Conservation (phyloP, 768 basidiomycete species). For the Gelatoporia subvermispora region DNA sequence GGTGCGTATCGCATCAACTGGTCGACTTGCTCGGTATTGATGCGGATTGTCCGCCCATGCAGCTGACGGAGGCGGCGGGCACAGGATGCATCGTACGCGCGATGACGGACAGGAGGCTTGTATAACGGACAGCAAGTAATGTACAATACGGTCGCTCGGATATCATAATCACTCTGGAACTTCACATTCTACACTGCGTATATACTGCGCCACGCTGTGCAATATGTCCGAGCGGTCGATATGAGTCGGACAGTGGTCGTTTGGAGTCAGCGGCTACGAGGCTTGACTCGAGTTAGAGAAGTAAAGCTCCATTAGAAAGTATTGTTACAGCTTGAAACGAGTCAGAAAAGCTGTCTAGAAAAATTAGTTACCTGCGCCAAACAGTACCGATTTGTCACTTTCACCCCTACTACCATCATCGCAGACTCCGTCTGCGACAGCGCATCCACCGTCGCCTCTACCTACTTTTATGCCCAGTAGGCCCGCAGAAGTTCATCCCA, state of each 20-base stretch:
- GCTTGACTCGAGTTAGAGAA: too few species aligned
- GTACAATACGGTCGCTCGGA: not conserved
- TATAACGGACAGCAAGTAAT: slow-evolving; percentile 31
- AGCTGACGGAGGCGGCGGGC: slow-evolving; percentile 93
- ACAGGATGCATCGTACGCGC: slow-evolving; percentile 92
- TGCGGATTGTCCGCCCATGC: slow-evolving; percentile 1
- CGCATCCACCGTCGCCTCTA: slow-evolving; percentile 3
- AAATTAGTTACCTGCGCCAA: slow-evolving; percentile 2
- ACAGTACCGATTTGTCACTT: slow-evolving; percentile 12
- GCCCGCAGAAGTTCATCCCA: slow-evolving; percentile 39
- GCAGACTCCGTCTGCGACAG: slow-evolving; percentile 27
- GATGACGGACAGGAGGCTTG: slow-evolving; percentile 62
- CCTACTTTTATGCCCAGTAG: slow-evolving; percentile 66
- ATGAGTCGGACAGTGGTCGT: too few species aligned
- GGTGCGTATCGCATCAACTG: slow-evolving; percentile 39
- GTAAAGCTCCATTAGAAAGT: too few species aligned
- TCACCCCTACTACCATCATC: slow-evolving; percentile 23
- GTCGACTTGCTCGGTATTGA: not conserved
- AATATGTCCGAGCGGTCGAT: too few species aligned
- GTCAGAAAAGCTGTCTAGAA: too few species aligned
- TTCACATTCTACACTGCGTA: not conserved
- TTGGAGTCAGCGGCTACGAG: too few species aligned
- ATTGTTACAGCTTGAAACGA: too few species aligned
- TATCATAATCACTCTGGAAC: slow-evolving; percentile 1
- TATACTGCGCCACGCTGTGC: too few species aligned